Percentiles rank a stretch among this genome's conserved stretches.
Evolutionary conservation across 1,139 yeast genomes (phyloP).

Genomic region (Magnusiomyces sp.): DNA sequence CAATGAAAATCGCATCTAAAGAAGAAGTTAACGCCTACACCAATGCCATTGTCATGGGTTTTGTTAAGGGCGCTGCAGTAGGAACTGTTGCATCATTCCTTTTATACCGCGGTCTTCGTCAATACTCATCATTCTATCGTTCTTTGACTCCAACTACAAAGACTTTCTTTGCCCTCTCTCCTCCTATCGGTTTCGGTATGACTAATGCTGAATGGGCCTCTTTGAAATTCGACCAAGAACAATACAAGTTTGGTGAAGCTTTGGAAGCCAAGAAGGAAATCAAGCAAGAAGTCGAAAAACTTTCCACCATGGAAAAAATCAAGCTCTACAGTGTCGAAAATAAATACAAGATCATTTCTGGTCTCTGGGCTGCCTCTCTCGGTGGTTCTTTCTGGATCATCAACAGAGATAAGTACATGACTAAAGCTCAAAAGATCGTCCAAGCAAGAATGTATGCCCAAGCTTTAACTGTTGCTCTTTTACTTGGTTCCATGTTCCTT

Average conservation of each 20-base stretch:
- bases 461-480: constrained; percentile 43
- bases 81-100: constrained; percentile 51
- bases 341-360: constrained; percentile 69
- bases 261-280: constrained; percentile 1
- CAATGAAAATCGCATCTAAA: constrained; percentile 58
- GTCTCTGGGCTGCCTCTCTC: constrained; percentile 80
- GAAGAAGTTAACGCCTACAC: constrained; percentile 62
- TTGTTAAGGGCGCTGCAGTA: constrained; percentile 48
- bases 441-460: constrained; percentile 96
- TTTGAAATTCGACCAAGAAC: constrained; percentile 25
- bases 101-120: constrained; percentile 18
- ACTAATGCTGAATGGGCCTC: constrained; percentile 31
- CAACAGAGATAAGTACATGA: constrained; percentile 68
- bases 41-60: constrained; percentile 50
- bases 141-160: constrained; percentile 15
- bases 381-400: constrained; percentile 76
- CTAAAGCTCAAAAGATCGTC: constrained; percentile 75
- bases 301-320: constrained; percentile 7
- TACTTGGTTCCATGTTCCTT: constrained; percentile 29
- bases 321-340: constrained; percentile 32
- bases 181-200: constrained; percentile 26
- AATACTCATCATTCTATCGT: constrained; percentile 21
- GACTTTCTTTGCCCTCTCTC: constrained; percentile 26
- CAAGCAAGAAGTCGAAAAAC: constrained; percentile 3
- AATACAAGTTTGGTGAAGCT: constrained; percentile 14